Conservation (phyloP, 306 rosid genomes). For the Ceratonia siliqua region DNA sequence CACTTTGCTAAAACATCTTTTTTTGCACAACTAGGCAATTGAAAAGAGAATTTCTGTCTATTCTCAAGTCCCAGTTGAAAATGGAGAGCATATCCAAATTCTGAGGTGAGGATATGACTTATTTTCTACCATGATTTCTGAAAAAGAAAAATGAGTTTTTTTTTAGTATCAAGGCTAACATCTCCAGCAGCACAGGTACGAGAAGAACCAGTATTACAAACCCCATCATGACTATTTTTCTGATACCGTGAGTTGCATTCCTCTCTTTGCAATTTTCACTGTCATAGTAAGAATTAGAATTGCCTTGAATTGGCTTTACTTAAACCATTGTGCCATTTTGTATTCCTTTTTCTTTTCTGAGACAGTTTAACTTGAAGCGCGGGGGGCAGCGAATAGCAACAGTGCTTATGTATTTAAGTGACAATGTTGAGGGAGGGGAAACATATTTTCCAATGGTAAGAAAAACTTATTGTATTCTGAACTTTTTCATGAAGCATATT, state of each 20-base stretch:
- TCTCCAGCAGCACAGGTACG: conserved; percentile 96
- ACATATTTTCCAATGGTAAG: conserved; percentile 86
- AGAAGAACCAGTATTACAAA: conserved; percentile 80
- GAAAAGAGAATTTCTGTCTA: conserved; percentile 93
- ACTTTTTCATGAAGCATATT: conserved; percentile 26
- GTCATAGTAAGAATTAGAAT: conserved; percentile 14
- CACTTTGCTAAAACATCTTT: conserved; percentile 35
- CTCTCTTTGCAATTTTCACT: conserved; percentile 17
- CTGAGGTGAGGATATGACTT: conserved; percentile 69
- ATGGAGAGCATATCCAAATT: conserved; percentile 95
- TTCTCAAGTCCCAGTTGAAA: conserved; percentile 88
- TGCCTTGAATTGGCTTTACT: conserved; percentile 27
- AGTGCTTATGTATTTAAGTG: conserved; percentile 89
- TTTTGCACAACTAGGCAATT: conserved; percentile 69
- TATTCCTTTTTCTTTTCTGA: conserved; percentile 5
- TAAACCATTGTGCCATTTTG: conserved; percentile 18
- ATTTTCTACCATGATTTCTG: conserved; percentile 14
- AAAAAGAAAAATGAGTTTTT: conserved; percentile 29
- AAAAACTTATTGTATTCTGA: conserved; percentile 33
- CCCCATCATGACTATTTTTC: conserved; percentile 98
- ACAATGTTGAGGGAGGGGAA: conserved; percentile 95
- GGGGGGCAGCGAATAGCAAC: conserved; percentile 99
- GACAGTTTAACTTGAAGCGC: conserved; percentile 92
- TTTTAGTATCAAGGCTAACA: conserved; percentile 60
- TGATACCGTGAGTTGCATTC: conserved; percentile 74